Base-by-base conservation (phyloP, 169 alveolate species). In the Neospora caninum region DNA sequence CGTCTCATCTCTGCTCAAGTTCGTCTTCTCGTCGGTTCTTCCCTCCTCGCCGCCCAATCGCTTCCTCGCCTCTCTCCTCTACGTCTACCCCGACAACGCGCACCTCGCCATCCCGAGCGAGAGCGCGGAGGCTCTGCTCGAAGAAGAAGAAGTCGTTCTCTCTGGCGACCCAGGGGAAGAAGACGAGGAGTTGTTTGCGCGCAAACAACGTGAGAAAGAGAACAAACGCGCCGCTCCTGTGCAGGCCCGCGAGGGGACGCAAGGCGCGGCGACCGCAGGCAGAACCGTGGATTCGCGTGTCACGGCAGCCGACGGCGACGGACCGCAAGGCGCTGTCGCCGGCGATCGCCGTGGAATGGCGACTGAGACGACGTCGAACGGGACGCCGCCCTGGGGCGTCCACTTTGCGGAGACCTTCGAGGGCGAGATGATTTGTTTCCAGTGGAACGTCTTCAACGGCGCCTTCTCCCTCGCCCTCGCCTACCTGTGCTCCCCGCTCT, bases 361-460 rank as follows among this genome's bases (percentile, higher is more conserved):
- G 27, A 9, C 80, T 25, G 80, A 20, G 29, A 69, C 41, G 42
- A 18, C 9, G 39, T 0, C 39, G 45, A 73, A 43, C n/a, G n/a
- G 42, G 39, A 34, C 42, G 43, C 89, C 89, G 13, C 89, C 89
- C 25, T 82, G 67, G 58, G 93, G 64, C 20, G 38, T 41, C 9
- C 86, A 53, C 38, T 78, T 70, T 29, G 94, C 80, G 4, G 80
- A n/a, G 49, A 67, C 94, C 27, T 38, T 49, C 10, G 94, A 91
- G 18, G 87, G 94, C 73, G 67, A 91, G 31, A 43, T 91, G 88
- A 38, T 91, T 20, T 91, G 94, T 49, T 82, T 91, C 36, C 88
- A 91, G 41, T 91, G 94, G 94, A 91, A 91, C 73, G 58, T 91
- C 49, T 41, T 36, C 54, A 91, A 91, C 80, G 88, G 88, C 16